phyloP scores from a whole-genome alignment of 2,329 filamentous ascomycete species.

The Hymenoscyphus albidus region DNA sequence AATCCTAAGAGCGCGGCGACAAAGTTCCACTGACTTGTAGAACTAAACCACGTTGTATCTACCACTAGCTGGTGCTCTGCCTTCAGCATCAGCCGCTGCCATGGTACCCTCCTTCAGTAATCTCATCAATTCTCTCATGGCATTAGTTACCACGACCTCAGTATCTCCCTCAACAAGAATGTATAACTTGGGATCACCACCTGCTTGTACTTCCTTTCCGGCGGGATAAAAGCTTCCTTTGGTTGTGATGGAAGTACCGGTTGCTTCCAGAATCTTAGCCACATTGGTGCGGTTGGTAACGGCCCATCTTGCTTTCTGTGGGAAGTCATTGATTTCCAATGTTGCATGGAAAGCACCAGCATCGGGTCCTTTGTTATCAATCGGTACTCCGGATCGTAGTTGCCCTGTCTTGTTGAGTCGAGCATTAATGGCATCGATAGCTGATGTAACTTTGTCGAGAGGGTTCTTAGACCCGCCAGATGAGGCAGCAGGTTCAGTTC shows the following conservation, averaged over 20 bases:
- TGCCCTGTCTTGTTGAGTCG: slow-evolving; percentile 86
- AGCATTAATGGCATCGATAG: slow-evolving; percentile 84
- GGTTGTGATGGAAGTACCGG: slow-evolving; percentile 92
- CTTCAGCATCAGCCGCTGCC: slow-evolving; percentile 82
- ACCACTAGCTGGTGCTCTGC: slow-evolving; percentile 70
- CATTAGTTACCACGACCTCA: slow-evolving; percentile 83
- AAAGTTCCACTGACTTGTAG: background rate
- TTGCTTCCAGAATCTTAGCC: slow-evolving; percentile 93
- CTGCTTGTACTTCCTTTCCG: slow-evolving; percentile 73
- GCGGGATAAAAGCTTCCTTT: slow-evolving; percentile 87
- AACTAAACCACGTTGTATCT: slow-evolving; percentile 79
- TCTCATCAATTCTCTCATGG: slow-evolving; percentile 84
- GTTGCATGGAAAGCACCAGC: slow-evolving; percentile 96
- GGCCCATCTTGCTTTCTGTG: slow-evolving; percentile 96
- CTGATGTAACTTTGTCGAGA: slow-evolving; percentile 83
- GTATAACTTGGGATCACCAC: slow-evolving; percentile 87
- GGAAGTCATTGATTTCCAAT: slow-evolving; percentile 98
- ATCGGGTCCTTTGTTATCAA: slow-evolving; percentile 97
- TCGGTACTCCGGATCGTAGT: slow-evolving; percentile 85
- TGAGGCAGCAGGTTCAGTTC: slow-evolving; percentile 54
- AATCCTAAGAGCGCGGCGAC: background rate
- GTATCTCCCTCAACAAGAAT: slow-evolving; percentile 98
- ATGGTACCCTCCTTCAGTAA: slow-evolving; percentile 87
- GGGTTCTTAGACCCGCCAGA: slow-evolving; percentile 52
- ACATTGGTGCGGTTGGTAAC: slow-evolving; percentile 98